Base-by-base conservation (phyloP, 768 basidiomycete genomes). In the Suillus tomentosus region DNA sequence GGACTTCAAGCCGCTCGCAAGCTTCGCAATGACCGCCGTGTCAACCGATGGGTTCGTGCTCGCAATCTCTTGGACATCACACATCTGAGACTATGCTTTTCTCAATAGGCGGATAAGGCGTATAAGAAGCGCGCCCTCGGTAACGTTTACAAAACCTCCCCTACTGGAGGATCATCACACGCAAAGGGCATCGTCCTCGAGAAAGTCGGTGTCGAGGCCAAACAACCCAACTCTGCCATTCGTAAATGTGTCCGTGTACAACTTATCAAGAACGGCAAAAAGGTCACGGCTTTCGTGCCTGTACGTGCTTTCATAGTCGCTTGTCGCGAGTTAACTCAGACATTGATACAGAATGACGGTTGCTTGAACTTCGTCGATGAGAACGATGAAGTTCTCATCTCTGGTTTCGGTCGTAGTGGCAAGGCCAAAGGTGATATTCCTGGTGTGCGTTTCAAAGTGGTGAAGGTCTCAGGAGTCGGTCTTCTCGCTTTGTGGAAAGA, bases 381-480 rank as follows among this genome's bases (percentile, higher is more conserved):
- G 87, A 97, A 98, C 84, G 96, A 99, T 80, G 96, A 99, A 81
- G 97, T 99, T 70, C 91, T 97, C 70, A 98, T 99, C 79, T 98
- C 96, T 69, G 96, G 97, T 81, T 99, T 99, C 87, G 97, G 97
- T 89, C 95, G 97, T 78, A 89, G 96, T 72, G 97, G 97, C 70
- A 99, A 99, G 84, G 96, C 96, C 67, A 99, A 99, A 87, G 97
- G 94, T 90, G 96, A 99, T 92, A 99, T 99, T 82, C 97, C 97
- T 48, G 96, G 97, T 87, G 96, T 99, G 69, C 94, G 96, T 69
- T 99, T 98, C 91, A 99, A 99, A 83, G 90, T 99, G 71, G 97
- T 99, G 73, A 99, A 99, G 84, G 97, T 99, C 50, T 98, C 97
- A 62, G 97, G 97, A 76, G 97, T 99, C 70, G 97, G 97, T 85